phyloP scores from a whole-genome alignment of 2,329 filamentous ascomycete species.

The Aspergillus novoparasiticus region DNA sequence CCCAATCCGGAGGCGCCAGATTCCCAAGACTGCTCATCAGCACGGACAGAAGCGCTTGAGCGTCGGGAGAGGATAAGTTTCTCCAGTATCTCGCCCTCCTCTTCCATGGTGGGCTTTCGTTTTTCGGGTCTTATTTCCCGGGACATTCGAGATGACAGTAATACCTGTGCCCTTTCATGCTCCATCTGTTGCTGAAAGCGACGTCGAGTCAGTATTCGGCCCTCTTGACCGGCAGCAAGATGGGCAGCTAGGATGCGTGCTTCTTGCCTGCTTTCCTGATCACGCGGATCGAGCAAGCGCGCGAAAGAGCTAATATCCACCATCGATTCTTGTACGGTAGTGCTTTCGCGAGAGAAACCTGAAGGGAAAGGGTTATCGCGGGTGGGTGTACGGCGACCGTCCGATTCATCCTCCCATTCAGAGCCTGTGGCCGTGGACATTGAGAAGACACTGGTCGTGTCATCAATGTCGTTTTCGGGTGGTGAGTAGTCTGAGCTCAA shows the following conservation, averaged over 20 bases:
- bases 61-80: slow-evolving; percentile 60
- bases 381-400: slow-evolving; percentile 70
- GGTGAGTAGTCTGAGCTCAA: slow-evolving; percentile 76
- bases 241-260: slow-evolving; percentile 81
- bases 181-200: slow-evolving; percentile 70
- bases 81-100: slow-evolving; percentile 63
- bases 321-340: slow-evolving; percentile 63
- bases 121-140: slow-evolving; percentile 28
- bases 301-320: slow-evolving; percentile 72
- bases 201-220: slow-evolving; percentile 77
- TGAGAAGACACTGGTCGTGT: slow-evolving; percentile 81
- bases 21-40: slow-evolving; percentile 58
- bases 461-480: slow-evolving; percentile 59
- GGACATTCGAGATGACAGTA: slow-evolving; percentile 53
- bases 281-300: slow-evolving; percentile 77
- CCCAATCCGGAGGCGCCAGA: slow-evolving; percentile 74
- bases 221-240: slow-evolving; percentile 58
- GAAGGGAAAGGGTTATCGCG: slow-evolving; percentile 61
- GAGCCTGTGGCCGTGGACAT: slow-evolving; percentile 57
- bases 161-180: slow-evolving; percentile 68
- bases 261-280: slow-evolving; percentile 75
- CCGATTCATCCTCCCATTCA: slow-evolving; percentile 52
- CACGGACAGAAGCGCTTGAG: slow-evolving; percentile 26
- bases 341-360: slow-evolving; percentile 47
- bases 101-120: slow-evolving; percentile 47